Evolutionary conservation across 306 rosid species (phyloP).

Genomic region (Trifolium dubium): DNA sequence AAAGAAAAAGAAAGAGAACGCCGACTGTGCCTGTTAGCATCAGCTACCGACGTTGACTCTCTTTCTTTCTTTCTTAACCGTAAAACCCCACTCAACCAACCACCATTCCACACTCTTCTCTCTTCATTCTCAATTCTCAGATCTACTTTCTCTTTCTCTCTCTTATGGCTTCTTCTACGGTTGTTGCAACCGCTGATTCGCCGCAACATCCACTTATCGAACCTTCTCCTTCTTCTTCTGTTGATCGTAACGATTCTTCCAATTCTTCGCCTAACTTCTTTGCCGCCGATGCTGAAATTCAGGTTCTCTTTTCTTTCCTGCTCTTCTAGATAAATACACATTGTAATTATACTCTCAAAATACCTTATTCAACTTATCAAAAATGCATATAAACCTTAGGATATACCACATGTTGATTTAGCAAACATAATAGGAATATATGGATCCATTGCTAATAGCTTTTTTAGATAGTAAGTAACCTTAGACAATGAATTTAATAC

Average conservation of each 20-base stretch:
- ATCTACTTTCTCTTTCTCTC: constrained; percentile 28
- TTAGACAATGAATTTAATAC: background rate
- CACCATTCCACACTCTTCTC: background rate
- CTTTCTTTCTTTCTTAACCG: background rate
- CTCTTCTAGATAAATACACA: background rate
- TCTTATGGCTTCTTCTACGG: constrained; percentile 37
- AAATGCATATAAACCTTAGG: too few species aligned
- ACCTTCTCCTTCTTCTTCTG: constrained; percentile 52
- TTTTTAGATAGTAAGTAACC: too few species aligned
- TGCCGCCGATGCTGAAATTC: constrained; percentile 53
- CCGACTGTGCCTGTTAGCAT: background rate
- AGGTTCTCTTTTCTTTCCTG: constrained; percentile 44
- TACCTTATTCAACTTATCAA: too few species aligned
- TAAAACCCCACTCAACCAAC: constrained; percentile 45
- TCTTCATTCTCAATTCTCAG: constrained; percentile 7
- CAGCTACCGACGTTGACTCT: background rate
- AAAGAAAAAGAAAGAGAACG: background rate
- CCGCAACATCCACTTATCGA: constrained; percentile 43
- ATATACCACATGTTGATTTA: too few species aligned
- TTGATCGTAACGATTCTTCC: constrained; percentile 55
- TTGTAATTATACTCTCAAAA: too few species aligned
- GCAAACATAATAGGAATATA: too few species aligned
- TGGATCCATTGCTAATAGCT: too few species aligned
- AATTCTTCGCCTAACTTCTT: constrained; percentile 50
- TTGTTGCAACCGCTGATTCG: constrained; percentile 51